Percentiles rank a stretch among this genome's conserved stretches.
These are phyloP conservation scores for Dissoconium aciculare DNA, from an alignment of 2,329 filamentous ascomycete species.

Conservation along the genomic window DNA sequence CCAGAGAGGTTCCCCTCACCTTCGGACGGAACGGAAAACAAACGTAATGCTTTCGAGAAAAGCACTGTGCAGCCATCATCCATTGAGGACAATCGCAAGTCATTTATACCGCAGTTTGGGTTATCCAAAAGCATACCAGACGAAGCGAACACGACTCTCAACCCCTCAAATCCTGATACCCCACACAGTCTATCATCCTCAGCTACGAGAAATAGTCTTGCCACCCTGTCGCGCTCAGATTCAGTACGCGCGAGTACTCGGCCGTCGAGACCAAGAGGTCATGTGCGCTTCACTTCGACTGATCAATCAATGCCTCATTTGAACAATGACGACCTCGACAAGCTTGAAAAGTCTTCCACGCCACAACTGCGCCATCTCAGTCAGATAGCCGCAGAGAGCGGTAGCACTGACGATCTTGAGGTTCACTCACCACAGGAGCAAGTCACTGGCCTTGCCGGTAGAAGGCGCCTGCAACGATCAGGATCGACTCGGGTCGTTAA, in stretches of 20 bases:
- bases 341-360: slow-evolving; percentile 75
- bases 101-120: too few species aligned
- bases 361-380: slow-evolving; percentile 79
- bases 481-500: slow-evolving; percentile 38
- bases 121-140: too few species aligned
- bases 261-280: slow-evolving; percentile 17
- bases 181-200: not conserved
- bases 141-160: too few species aligned
- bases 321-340: slow-evolving; percentile 50
- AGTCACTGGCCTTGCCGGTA: slow-evolving; percentile 73
- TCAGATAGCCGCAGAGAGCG: slow-evolving; percentile 56
- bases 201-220: slow-evolving; percentile 16
- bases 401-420: slow-evolving; percentile 62
- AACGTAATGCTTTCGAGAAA: too few species aligned
- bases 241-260: slow-evolving; percentile 23
- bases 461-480: slow-evolving; percentile 60
- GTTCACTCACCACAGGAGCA: slow-evolving; percentile 67
- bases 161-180: not conserved
- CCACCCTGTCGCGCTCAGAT: slow-evolving; percentile 24
- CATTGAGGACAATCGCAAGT: too few species aligned
- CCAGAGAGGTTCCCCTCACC: slow-evolving; percentile 10
- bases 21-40: too few species aligned
- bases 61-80: too few species aligned
- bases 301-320: slow-evolving; percentile 18
- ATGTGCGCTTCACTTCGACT: slow-evolving; percentile 21